phyloP scores from a whole-genome alignment of 345 rosid genomes.

The Moricandia moricandioides region DNA sequence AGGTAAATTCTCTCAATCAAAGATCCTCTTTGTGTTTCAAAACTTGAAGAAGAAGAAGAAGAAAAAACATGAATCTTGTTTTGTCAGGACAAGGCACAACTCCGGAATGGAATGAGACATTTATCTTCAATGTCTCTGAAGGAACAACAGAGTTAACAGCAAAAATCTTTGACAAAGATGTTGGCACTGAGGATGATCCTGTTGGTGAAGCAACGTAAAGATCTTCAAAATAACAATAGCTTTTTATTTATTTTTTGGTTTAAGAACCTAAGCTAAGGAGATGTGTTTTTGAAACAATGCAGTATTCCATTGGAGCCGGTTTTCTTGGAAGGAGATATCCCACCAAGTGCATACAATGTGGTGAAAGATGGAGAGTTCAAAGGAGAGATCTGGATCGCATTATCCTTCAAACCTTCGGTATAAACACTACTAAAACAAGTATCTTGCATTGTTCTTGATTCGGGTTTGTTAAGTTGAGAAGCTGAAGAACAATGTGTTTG shows the following conservation, averaged over 20 bases:
- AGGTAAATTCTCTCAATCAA: slow-evolving; percentile 43
- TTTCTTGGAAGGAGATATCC: slow-evolving; percentile 53
- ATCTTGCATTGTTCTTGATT: slow-evolving; percentile 7
- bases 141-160: slow-evolving; percentile 48
- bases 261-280: background rate
- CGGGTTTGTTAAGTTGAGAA: background rate
- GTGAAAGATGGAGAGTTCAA: slow-evolving; percentile 60
- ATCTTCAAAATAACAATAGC: background rate
- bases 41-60: background rate
- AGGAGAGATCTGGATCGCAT: slow-evolving; percentile 68
- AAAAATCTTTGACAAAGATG: slow-evolving; percentile 73
- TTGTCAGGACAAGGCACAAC: slow-evolving; percentile 54
- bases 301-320: slow-evolving; percentile 66
- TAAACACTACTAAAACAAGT: background rate
- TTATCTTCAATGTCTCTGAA: slow-evolving; percentile 57
- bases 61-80: background rate
- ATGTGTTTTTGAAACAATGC: slow-evolving; percentile 14
- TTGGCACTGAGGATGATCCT: slow-evolving; percentile 50
- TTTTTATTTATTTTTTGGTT: background rate
- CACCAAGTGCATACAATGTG: slow-evolving; percentile 62
- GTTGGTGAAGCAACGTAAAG: slow-evolving; percentile 75
- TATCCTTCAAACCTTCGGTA: slow-evolving; percentile 72
- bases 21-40: slow-evolving; percentile 17
- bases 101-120: slow-evolving; percentile 85
- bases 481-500: slow-evolving; percentile 1